Conservation (phyloP, 176 grass and related monocot species). For the Ampelocalamus luodianensis region DNA sequence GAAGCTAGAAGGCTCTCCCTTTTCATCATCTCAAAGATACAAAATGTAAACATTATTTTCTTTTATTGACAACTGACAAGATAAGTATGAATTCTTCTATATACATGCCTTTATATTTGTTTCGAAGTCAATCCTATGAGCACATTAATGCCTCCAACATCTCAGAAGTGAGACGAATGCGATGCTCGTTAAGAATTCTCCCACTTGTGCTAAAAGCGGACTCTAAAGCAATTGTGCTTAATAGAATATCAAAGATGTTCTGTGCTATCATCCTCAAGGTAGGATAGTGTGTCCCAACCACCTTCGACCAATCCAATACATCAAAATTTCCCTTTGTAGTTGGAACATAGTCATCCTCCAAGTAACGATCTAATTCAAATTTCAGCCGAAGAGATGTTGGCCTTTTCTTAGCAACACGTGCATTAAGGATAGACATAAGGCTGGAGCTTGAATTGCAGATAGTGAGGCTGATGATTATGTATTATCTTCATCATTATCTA, state of each 20-base stretch:
- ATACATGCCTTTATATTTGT: not conserved
- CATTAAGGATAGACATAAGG: not conserved
- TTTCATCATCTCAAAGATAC: too few species aligned
- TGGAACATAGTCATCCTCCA: not conserved
- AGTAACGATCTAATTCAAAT: not conserved
- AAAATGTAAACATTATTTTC: not conserved
- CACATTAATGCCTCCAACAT: not conserved
- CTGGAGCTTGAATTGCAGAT: not conserved
- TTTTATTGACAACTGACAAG: not conserved
- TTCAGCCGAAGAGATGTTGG: not conserved
- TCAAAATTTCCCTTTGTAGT: not conserved
- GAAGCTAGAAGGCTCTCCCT: too few species aligned
- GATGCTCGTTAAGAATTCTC: not conserved
- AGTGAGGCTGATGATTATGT: not conserved
- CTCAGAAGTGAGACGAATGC: not conserved
- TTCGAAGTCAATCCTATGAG: not conserved
- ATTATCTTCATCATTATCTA: not conserved
- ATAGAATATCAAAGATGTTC: too few species aligned
- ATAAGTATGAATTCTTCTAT: not conserved
- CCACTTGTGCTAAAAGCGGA: not conserved
- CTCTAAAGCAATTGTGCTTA: too few species aligned
- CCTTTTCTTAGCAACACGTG: not conserved
- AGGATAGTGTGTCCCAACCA: not conserved
- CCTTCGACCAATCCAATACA: too few species aligned
- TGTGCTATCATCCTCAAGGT: not conserved